Evolutionary conservation across 2,329 filamentous ascomycete genomes (phyloP), one percentile per base, ranked within the genome.

Genomic region (Phaeosphaeria sp.): DNA sequence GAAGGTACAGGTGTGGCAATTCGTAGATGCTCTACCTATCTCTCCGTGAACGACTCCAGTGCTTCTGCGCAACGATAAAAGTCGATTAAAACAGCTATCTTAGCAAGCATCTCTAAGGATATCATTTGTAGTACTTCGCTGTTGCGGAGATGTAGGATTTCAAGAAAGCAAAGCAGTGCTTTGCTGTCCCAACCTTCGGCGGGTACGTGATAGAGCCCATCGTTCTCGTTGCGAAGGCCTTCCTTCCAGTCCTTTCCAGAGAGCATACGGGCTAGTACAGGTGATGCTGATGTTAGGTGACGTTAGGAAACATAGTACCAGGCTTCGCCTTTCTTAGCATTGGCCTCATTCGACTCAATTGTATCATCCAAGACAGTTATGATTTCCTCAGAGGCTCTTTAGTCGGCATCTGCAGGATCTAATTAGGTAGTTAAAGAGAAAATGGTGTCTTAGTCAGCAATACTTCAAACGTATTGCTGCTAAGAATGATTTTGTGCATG

Each of bases 81-180:
- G 55, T 82, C 78, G 6, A 81, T 76, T 20, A 83, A 68, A 1
- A 77, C 68, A 6, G 80, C 80, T 18, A 84, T 71, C 54, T 80
- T 77, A n/a, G 76, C 75, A 11, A 84, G 70, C 9, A 74, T 68
- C n/a, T 82, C 77, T 5, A 83, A 65, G 33, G 63, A 68, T 0
- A 83, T 58, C 0, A 57, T 48, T 40, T 66, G 68, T 0, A 81
- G 80, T 15, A 84, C 74, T 43, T 77, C 74, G 27, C 71, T 60
- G 13, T 72, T 75, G 5, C 75, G 76, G 53, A 79, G 73, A 66
- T 84, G 82, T 11, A 84, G 67, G 13, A 80, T 77, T 53, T 82
- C 76, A 53, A 84, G 65, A 1, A 83, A 57, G 18, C 79, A 78
- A 13, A 73, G 62, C 6, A 83, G 73, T 0, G 80, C 80, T n/a